Percentiles rank a stretch among this genome's conserved stretches.
phyloP scores from a whole-genome alignment of 2,329 filamentous ascomycete species.

The Chrysoporthe deuterocubensis region DNA sequence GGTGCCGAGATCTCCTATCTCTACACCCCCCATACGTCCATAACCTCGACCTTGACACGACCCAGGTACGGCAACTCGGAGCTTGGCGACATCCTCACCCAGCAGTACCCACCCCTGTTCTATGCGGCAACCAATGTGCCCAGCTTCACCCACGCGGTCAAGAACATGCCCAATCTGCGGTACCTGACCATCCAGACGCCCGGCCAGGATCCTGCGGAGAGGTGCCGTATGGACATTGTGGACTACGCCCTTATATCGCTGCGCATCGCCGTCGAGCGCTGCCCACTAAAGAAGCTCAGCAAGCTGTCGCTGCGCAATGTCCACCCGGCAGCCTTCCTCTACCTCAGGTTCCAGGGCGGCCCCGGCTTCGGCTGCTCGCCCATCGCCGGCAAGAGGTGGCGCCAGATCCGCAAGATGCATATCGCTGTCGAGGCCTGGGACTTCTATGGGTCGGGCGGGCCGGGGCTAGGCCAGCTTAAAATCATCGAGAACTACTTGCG shows the following conservation, averaged over 20 bases:
- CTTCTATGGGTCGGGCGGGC: constrained; percentile 56
- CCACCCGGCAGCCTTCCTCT: too few species aligned
- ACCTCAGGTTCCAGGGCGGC: too few species aligned
- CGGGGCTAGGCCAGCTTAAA: constrained; percentile 71
- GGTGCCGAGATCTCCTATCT: constrained; percentile 79
- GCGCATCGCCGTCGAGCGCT: constrained; percentile 79
- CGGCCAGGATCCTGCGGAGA: constrained; percentile 69
- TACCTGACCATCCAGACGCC: too few species aligned
- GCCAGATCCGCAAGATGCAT: constrained; percentile 74
- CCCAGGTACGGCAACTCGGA: constrained; percentile 82
- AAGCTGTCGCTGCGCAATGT: too few species aligned
- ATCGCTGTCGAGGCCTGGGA: constrained; percentile 75
- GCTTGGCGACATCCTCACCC: too few species aligned
- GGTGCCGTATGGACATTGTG: constrained; percentile 76
- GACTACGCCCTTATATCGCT: constrained; percentile 90
- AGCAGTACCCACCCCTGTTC: constrained; percentile 87
- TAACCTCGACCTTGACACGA: constrained; percentile 62
- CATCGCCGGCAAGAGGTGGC: too few species aligned
- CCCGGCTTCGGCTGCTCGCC: too few species aligned
- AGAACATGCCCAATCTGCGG: too few species aligned
- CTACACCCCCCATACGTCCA: constrained; percentile 76
- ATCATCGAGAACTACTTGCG: constrained; percentile 82
- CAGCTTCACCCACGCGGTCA: constrained; percentile 78
- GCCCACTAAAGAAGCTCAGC: constrained; percentile 67
- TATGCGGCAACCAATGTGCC: constrained; percentile 87